phyloP scores from a whole-genome alignment of 2,329 filamentous ascomycete genomes.

The Alternaria arborescens region DNA sequence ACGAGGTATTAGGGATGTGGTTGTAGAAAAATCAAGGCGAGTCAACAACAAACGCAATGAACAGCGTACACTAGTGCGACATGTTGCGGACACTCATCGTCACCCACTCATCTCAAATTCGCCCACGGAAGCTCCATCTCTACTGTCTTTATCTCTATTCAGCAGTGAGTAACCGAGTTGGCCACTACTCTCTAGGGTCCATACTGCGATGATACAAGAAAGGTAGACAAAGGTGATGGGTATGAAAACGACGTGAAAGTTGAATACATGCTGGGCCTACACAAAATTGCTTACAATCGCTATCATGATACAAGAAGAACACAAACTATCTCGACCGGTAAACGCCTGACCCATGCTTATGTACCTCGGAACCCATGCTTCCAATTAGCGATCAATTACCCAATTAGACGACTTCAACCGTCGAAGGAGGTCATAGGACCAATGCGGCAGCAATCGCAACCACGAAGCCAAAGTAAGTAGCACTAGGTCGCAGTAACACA shows the following conservation, averaged over 20 bases:
- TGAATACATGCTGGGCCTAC: neutral
- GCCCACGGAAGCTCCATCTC: neutral
- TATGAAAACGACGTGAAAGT: neutral
- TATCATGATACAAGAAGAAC: constrained; percentile 5
- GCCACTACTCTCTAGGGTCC: neutral
- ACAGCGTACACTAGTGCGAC: neutral
- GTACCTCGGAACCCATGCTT: neutral
- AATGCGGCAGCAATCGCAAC: constrained; percentile 28
- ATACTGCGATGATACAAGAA: neutral
- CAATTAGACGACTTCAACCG: neutral
- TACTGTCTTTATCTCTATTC: neutral
- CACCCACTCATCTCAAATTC: neutral
- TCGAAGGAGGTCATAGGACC: constrained; percentile 23
- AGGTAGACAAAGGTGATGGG: neutral
- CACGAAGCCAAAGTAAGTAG: constrained; percentile 28
- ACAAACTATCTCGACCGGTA: neutral
- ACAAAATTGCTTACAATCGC: constrained; percentile 1
- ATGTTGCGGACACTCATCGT: neutral
- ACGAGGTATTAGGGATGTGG: too few species aligned
- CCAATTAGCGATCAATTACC: neutral
- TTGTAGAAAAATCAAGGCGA: too few species aligned
- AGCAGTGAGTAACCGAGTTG: neutral
- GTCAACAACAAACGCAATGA: too few species aligned
- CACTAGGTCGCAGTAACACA: constrained; percentile 17
- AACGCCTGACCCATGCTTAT: neutral